Conservation (phyloP, 2,329 filamentous ascomycete species). For the Alternaria triticina region DNA sequence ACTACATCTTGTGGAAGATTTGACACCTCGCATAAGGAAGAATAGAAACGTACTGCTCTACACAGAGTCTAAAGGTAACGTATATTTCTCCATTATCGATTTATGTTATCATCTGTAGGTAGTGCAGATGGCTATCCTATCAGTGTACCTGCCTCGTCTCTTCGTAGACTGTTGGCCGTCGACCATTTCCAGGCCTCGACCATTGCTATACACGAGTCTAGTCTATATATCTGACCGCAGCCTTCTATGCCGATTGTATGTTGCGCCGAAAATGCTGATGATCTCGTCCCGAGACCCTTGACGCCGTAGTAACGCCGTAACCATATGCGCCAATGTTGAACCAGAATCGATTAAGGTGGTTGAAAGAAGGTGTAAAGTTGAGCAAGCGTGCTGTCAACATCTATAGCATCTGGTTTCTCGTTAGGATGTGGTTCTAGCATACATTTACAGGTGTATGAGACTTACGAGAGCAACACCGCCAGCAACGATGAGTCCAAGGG, state of each 20-base stretch:
- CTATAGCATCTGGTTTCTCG: slow-evolving; percentile 14
- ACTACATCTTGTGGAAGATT: not conserved
- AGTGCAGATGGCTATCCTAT: not conserved
- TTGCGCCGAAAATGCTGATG: slow-evolving; percentile 9
- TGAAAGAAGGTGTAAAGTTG: not conserved
- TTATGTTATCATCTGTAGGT: not conserved
- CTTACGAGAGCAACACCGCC: slow-evolving; percentile 43
- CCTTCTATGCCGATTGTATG: not conserved
- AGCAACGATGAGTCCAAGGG: slow-evolving; percentile 35
- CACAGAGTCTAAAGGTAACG: not conserved
- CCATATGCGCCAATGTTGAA: slow-evolving; percentile 10
- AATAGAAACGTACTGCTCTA: not conserved
- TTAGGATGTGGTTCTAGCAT: slow-evolving; percentile 4
- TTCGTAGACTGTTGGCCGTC: not conserved
- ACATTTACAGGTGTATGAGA: not conserved
- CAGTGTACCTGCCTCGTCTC: not conserved
- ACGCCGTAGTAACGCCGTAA: slow-evolving; percentile 2
- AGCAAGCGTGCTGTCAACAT: not conserved
- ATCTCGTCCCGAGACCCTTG: not conserved
- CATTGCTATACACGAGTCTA: not conserved
- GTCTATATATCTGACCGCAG: not conserved
- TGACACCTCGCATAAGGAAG: not conserved
- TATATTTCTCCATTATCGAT: not conserved
- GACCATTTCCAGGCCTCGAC: not conserved
- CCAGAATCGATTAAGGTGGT: slow-evolving; percentile 2